These are phyloP conservation scores for Vanrija sp. DNA, from an alignment of 1,284 basidiomycete genomes.

Conservation along the genomic window DNA sequence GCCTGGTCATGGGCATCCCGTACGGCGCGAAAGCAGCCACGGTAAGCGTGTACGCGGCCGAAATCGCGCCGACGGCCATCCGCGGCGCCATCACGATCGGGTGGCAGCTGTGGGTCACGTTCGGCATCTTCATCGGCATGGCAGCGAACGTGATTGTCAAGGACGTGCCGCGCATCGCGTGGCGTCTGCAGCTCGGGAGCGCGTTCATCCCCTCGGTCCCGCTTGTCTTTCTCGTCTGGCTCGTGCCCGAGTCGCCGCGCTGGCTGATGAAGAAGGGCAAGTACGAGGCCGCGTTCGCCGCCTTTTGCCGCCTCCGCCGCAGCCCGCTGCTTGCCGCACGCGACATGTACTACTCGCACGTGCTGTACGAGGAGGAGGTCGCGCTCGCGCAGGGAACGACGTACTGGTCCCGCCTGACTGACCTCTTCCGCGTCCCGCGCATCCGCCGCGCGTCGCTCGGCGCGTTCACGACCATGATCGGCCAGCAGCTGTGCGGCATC, in stretches of 20 bases:
- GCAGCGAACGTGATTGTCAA: constrained; percentile 7
- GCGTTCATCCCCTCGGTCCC: constrained; percentile 55
- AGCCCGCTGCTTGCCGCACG: constrained; percentile 66
- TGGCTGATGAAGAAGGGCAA: constrained; percentile 69
- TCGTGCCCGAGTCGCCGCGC: constrained; percentile 58
- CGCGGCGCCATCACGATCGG: constrained; percentile 53
- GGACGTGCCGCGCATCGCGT: constrained; percentile 29
- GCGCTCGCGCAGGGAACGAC: constrained; percentile 52
- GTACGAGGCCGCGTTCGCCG: constrained; percentile 62
- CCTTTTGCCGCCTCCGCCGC: constrained; percentile 63
- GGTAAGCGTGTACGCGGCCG: constrained; percentile 45
- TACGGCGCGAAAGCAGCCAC: constrained; percentile 52
- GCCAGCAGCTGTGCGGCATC: constrained; percentile 38
- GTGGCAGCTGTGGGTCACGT: constrained; percentile 27
- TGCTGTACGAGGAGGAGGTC: constrained; percentile 63
- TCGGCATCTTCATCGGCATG: constrained; percentile 29
- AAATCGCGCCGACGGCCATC: constrained; percentile 48
- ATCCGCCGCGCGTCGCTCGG: constrained; percentile 69
- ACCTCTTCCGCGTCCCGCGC: constrained; percentile 66
- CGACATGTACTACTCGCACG: constrained; percentile 63
- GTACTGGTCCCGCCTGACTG: constrained; percentile 51
- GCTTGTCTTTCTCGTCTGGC: constrained; percentile 57
- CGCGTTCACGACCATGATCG: constrained; percentile 68
- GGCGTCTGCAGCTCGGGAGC: constrained; percentile 51
- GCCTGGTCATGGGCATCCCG: constrained; percentile 46